Percentiles rank a stretch among this genome's conserved stretches.
phyloP scores from a whole-genome alignment of 208 protist species.

The Leishmania major region DNA sequence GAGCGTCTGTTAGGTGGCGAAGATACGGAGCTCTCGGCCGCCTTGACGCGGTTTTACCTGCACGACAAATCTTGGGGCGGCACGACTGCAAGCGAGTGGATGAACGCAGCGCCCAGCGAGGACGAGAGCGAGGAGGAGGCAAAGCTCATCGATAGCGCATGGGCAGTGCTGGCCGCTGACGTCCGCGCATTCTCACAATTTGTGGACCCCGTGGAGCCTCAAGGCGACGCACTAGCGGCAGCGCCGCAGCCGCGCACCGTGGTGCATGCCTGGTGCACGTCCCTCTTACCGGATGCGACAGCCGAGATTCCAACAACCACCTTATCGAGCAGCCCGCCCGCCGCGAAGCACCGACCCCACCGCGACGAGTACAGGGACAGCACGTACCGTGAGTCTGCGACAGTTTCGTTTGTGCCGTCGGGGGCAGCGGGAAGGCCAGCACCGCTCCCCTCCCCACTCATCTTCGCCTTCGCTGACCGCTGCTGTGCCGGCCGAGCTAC shows the following conservation, averaged over 20 bases:
- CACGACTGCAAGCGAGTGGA: not conserved
- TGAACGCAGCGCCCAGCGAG: too few relatives aligned
- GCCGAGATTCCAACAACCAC: not conserved
- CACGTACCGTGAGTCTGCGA: not conserved
- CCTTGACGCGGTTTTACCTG: conserved; percentile 16
- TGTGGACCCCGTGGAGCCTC: not conserved
- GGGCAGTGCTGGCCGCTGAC: conserved; percentile 19
- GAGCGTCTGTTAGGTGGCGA: conserved; percentile 9
- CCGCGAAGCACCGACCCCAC: not conserved
- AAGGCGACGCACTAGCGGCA: not conserved
- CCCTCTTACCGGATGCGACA: not conserved
- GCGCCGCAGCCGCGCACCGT: not conserved
- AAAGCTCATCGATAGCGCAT: conserved; percentile 25
- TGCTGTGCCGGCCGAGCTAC: conserved; percentile 14
- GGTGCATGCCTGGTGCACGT: conserved; percentile 20
- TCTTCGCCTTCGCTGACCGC: conserved; percentile 60
- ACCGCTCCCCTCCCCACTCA: conserved; percentile 19
- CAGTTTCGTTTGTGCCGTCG: too few relatives aligned
- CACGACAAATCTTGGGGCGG: not conserved
- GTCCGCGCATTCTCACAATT: not conserved
- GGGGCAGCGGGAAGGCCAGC: not conserved
- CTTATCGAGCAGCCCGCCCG: not conserved
- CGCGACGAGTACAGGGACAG: not conserved
- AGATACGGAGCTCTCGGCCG: conserved; percentile 6
- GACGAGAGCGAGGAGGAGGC: conserved; percentile 11